phyloP scores from a whole-genome alignment of 768 basidiomycete genomes.

The Suillus bovinus region DNA sequence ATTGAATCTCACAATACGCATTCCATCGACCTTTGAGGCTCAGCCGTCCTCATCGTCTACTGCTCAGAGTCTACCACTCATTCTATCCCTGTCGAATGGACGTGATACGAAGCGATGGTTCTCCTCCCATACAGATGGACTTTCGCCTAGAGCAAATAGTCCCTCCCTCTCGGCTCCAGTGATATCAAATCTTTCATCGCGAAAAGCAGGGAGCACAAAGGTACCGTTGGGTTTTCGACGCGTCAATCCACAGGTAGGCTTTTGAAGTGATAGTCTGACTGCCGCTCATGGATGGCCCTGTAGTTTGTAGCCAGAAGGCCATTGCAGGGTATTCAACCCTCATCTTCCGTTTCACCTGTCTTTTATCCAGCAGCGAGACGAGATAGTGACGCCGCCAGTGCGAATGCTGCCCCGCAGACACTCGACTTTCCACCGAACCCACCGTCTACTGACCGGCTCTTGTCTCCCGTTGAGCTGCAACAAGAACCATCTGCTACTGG shows the following conservation, averaged over 20 bases:
- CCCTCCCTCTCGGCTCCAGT: constrained; percentile 1
- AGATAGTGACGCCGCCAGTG: neutral
- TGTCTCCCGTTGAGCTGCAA: constrained; percentile 20
- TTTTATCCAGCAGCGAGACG: neutral
- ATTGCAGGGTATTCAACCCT: constrained; percentile 7
- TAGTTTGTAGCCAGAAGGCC: constrained; percentile 14
- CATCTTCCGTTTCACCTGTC: neutral
- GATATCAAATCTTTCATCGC: constrained; percentile 14
- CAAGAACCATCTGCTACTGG: constrained; percentile 36
- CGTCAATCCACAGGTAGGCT: constrained; percentile 22
- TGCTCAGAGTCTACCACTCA: constrained; percentile 6
- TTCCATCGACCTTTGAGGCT: constrained; percentile 5
- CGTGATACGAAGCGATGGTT: constrained; percentile 3
- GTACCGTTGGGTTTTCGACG: constrained; percentile 59
- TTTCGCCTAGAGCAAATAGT: constrained; percentile 14
- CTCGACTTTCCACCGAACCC: neutral
- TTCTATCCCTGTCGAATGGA: constrained; percentile 5
- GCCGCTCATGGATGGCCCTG: constrained; percentile 9
- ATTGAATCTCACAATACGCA: constrained; percentile 1
- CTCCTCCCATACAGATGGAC: constrained; percentile 11
- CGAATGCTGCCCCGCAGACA: neutral
- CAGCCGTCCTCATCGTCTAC: constrained; percentile 6
- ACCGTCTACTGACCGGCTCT: constrained; percentile 10
- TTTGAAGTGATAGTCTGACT: neutral
- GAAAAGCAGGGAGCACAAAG: constrained; percentile 35